These are phyloP conservation scores for Erigeron philadelphicus DNA, from an alignment of 140 eudicot genomes.

Conservation along the genomic window DNA sequence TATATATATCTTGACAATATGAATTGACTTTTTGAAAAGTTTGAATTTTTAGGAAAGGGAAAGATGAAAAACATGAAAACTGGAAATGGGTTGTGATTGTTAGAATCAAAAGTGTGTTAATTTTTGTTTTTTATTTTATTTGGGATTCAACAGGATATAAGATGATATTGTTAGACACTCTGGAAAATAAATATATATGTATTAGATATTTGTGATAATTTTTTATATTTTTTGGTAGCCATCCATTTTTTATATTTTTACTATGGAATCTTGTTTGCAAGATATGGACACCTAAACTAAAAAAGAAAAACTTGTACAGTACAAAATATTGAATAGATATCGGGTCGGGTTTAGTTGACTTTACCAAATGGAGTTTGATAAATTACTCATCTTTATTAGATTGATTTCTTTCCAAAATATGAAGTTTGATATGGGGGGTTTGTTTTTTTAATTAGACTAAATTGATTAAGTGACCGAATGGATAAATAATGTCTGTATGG, in stretches of 20 bases:
- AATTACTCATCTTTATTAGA: too few relatives aligned
- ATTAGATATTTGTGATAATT: background rate
- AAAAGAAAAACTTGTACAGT: background rate
- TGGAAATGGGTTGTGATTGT: conserved; percentile 20
- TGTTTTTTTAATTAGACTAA: too few relatives aligned
- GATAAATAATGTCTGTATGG: too few relatives aligned
- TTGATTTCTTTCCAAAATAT: too few relatives aligned
- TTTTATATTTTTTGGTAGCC: background rate
- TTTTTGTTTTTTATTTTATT: background rate
- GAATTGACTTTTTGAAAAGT: background rate
- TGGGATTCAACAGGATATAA: conserved; percentile 19
- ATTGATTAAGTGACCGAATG: too few relatives aligned
- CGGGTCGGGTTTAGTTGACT: too few relatives aligned
- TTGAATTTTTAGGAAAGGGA: conserved; percentile 8
- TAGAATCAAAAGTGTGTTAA: conserved; percentile 18
- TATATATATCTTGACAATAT: background rate
- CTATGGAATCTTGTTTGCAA: conserved; percentile 16
- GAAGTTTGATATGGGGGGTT: too few relatives aligned
- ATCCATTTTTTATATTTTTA: background rate
- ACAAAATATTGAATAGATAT: too few relatives aligned
- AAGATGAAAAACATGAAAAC: conserved; percentile 8
- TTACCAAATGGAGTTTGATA: too few relatives aligned
- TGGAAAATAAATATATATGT: background rate
- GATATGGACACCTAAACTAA: conserved; percentile 2
- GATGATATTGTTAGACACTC: conserved; percentile 12